Base-by-base conservation (phyloP, 345 rosid species). In the Hibiscus syriacus region DNA sequence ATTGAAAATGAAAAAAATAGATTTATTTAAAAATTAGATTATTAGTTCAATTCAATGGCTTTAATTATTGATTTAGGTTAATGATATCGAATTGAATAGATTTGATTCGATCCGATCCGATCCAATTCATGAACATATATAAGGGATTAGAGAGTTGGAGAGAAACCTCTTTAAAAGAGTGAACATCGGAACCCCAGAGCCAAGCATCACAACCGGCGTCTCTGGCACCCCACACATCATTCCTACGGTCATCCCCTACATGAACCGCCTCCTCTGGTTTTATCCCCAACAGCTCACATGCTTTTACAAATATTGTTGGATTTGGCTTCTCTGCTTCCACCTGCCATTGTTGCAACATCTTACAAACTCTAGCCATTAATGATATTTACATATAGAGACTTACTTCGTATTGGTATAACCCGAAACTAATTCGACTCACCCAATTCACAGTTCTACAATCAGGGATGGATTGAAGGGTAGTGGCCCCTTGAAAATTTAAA, bases 151-250 rank as follows among this genome's bases (percentile, higher is more conserved):
- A 17, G 53, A 0, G 2, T 48, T 3, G 7, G 19, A 12, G 16
- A 3, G 46, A 48, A 63, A 91, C 99, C 97, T 92, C 93, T 77
- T 81, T 79, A 49, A 94, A 94, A 58, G 99, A 94, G 72, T 80
- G 72, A 52, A 94, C 96, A 72, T 94, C 98, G 27, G 87, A 89
- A 74, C 98, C 99, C 99, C 99, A 94, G 16, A 92, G 90, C 99
- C 99, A 94, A 71, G 93, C 99, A 64, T 94, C 96, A 54, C 98
- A 91, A 23, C 98, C 99, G 57, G 99, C 99, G 73, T 89, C 99
- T 73, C 99, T 84, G 25, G 98, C 99, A 1, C 99, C 99, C 99
- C 99, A 94, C 72, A 94, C 66, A 78, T 94, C 99, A 38, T 94
- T 94, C 77, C 99, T 85, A 17, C 99, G 96, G 71, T 94, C 99